These are phyloP conservation scores for Gamarada debralockiae DNA, from an alignment of 495 filamentous ascomycete genomes.

Conservation along the genomic window DNA sequence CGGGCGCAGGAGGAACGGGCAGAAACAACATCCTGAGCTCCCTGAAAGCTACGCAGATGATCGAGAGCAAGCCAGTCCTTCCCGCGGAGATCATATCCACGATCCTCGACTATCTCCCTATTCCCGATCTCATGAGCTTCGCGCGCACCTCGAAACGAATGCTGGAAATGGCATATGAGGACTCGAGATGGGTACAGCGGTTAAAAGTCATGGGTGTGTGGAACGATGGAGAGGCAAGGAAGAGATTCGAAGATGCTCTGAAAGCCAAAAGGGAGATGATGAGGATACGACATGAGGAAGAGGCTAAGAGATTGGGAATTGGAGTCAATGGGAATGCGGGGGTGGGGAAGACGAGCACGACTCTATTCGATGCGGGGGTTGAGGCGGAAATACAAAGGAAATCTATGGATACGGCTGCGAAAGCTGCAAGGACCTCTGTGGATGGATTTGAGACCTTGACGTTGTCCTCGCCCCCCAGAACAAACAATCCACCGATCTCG, in stretches of 20 bases:
- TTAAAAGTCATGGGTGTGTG: conserved; percentile 85
- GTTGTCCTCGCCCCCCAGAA: conserved; percentile 18
- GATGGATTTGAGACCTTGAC: conserved; percentile 41
- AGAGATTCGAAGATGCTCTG: conserved; percentile 70
- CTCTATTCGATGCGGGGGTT: conserved; percentile 65
- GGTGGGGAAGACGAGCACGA: conserved; percentile 30
- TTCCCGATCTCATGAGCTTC: conserved; percentile 77
- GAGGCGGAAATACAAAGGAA: conserved; percentile 48
- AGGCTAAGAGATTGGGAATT: conserved; percentile 33
- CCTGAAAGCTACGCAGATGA: conserved; percentile 71
- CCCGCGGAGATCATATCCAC: conserved; percentile 90
- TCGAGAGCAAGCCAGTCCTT: conserved; percentile 67
- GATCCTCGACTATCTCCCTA: conserved; percentile 84
- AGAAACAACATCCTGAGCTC: conserved; percentile 61
- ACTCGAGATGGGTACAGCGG: conserved; percentile 87
- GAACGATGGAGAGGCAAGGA: conserved; percentile 84
- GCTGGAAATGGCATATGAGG: conserved; percentile 99
- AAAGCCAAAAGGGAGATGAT: conserved; percentile 60
- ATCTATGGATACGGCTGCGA: conserved; percentile 11
- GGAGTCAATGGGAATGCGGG: conserved; percentile 28
- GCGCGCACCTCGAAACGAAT: conserved; percentile 86
- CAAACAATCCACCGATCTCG: neutral
- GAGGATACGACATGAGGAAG: conserved; percentile 47
- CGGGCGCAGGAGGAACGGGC: conserved; percentile 34
- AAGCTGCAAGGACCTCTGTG: conserved; percentile 14